Conservation (phyloP, 176 grass and related monocot genomes). For the Chloris gayana region DNA sequence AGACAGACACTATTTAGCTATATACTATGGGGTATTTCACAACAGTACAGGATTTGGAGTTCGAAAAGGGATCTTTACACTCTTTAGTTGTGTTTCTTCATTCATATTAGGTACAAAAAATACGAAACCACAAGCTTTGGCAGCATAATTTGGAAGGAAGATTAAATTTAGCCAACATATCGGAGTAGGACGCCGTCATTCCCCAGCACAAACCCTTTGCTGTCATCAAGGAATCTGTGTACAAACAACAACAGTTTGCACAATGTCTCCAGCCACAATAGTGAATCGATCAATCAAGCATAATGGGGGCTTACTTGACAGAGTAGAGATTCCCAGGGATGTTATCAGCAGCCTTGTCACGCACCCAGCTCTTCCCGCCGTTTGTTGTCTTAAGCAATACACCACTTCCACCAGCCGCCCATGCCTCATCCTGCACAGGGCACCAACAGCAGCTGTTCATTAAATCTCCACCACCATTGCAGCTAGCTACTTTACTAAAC, state of each 20-base stretch:
- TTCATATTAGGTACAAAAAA: constrained; percentile 41
- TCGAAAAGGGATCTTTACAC: background rate
- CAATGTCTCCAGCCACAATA: background rate
- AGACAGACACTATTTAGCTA: background rate
- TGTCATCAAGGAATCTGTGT: constrained; percentile 74
- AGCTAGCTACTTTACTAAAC: background rate
- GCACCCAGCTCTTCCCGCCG: constrained; percentile 84
- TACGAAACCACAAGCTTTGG: background rate
- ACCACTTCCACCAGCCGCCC: constrained; percentile 92
- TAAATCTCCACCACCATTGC: background rate
- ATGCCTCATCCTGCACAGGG: constrained; percentile 77
- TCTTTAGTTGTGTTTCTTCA: background rate
- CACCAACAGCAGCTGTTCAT: background rate
- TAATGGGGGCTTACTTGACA: constrained; percentile 63
- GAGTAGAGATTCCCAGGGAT: constrained; percentile 94
- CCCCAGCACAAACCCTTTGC: constrained; percentile 77
- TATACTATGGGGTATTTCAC: too few species aligned
- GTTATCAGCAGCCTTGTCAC: constrained; percentile 92
- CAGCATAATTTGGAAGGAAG: background rate
- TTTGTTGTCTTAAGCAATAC: constrained; percentile 81
- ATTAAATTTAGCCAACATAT: constrained; percentile 77
- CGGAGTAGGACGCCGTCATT: constrained; percentile 94
- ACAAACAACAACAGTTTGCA: background rate
- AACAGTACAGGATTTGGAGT: background rate
- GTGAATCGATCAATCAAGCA: background rate